Base-by-base conservation (phyloP, 2,329 filamentous ascomycete species). In the Nemania sp. region DNA sequence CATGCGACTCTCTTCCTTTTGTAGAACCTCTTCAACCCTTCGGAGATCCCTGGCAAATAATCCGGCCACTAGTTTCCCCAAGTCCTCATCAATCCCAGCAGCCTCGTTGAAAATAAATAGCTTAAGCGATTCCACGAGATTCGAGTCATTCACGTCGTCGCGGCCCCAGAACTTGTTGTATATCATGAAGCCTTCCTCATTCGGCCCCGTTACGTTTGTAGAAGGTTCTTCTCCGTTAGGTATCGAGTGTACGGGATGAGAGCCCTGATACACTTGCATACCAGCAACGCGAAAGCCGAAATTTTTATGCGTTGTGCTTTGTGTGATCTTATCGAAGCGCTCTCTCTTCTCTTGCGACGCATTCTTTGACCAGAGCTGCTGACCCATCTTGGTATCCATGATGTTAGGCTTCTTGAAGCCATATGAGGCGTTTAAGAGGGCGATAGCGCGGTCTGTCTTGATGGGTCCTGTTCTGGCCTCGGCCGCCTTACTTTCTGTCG, bases 381-480 rank as follows among this genome's bases (percentile, higher is more conserved):
- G 83, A 45, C 95, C 95, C 18, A 99, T 85, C 78, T 99, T 99
- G 66, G 96, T 85, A 72, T 99, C 95, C 59, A 99, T 80, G 7
- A 99, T 92, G 69, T 97, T 98, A 6, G 95, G 92, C 60, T 86
- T 84, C 69, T 84, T 85, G 79, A 93, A 98, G 0, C 91, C 92
- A 65, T 85, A 83, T 0, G 92, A 88, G 6, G 91, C 85, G 73
- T 97, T 97, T 72, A 93, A 90, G 29, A 98, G 80, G 12, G 96
- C 92, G 17, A 97, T 88, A 2, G 91, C 90, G 56, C 87, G 81
- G 57, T 92, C 87, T 0, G 92, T 97, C 21, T 86, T 82, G 62
- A 98, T 93, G 69, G 79, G 83, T 56, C 79, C 79, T 66, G 81
- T 81, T 56, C 78, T 82, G 2, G 82, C 82, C 17, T 78, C 71